These are phyloP conservation scores for Aspergillus sclerotioniger DNA, from an alignment of 495 filamentous ascomycete genomes.

Conservation along the genomic window DNA sequence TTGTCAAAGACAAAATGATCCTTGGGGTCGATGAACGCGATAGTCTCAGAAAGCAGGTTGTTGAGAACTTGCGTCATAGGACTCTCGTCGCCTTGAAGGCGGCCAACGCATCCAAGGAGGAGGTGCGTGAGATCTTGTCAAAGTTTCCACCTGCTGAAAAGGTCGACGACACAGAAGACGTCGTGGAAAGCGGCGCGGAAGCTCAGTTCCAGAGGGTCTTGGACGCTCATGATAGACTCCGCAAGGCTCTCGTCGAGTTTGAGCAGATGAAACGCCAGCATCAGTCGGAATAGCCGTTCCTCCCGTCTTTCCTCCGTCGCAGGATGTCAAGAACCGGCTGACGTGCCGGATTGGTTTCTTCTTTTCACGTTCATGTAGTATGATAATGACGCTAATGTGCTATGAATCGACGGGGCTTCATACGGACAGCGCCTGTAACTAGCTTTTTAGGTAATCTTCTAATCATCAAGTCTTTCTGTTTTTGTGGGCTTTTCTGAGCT, in stretches of 20 bases:
- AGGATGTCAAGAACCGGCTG: not conserved
- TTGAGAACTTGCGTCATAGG: conserved; percentile 6
- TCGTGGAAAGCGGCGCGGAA: not conserved
- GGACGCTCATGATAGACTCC: conserved; percentile 12
- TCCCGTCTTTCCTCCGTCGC: not conserved
- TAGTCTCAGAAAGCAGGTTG: conserved; percentile 5
- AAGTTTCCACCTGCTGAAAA: conserved; percentile 1
- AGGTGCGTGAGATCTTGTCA: not conserved
- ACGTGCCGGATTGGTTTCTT: not conserved
- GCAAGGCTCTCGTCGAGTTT: conserved; percentile 3
- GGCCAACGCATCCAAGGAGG: conserved; percentile 11
- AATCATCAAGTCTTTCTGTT: conserved; percentile 34
- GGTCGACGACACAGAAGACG: not conserved
- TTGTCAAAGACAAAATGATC: conserved; percentile 7
- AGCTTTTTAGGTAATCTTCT: not conserved
- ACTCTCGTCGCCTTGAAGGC: conserved; percentile 7
- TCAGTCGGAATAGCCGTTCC: not conserved
- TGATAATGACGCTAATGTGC: conserved; percentile 1
- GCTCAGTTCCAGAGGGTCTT: conserved; percentile 8
- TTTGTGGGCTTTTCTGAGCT: conserved; percentile 30
- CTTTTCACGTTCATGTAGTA: not conserved
- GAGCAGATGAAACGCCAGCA: not conserved
- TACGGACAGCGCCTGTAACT: conserved; percentile 2
- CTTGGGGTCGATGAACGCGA: conserved; percentile 7
- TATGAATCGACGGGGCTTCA: not conserved